Evolutionary conservation across 2,329 filamentous ascomycete genomes (phyloP), one percentile per base, ranked within the genome.

Genomic region (Curvularia sp.): DNA sequence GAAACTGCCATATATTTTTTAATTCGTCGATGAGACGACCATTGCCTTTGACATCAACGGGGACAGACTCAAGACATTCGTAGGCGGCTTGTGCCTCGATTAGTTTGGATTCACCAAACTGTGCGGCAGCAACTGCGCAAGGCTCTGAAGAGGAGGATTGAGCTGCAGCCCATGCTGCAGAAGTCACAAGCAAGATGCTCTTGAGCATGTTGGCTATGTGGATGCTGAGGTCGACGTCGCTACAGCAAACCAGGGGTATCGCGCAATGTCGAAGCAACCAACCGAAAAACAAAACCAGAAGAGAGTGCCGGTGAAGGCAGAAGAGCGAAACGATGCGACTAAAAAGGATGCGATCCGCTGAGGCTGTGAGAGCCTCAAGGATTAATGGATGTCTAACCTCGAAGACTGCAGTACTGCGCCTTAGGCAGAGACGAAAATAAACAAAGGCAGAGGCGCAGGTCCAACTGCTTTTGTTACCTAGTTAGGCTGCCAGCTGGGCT

Each of bases 1-100:
- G 75, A 46, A 75, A 78, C 36, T 75, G 62, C 57, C 75, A 64
- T 13, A 76, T 64, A 9, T 59, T 32, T 41, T 72, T 72, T 2
- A 76, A 53, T 36, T 76, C 70, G 3, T 70, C 61, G 41, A 77
- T 66, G 42, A 75, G 71, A 6, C 64, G 43, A 1, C 53, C 34
- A 48, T 72, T 66, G 9, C 66, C 68, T 10, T 65, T 46, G 9
- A 62, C 61, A 30, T 74, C 66, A 5, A 77, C 66, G 0, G 75
- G 74, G 19, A 77, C 73, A 2, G 71, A 70, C 19, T 70, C 60
- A 3, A 77, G 56, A 52, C 75, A 78, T 13, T 67, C 55, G 42
- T 64, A 72, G 0, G 67, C 71, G 23, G 45, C 38, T 36, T 68
- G 52, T 6, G 72, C 70, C 19, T 68, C 61, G 34, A 70, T 45